phyloP scores from a whole-genome alignment of 768 basidiomycete species.

The Collybia nuda region DNA sequence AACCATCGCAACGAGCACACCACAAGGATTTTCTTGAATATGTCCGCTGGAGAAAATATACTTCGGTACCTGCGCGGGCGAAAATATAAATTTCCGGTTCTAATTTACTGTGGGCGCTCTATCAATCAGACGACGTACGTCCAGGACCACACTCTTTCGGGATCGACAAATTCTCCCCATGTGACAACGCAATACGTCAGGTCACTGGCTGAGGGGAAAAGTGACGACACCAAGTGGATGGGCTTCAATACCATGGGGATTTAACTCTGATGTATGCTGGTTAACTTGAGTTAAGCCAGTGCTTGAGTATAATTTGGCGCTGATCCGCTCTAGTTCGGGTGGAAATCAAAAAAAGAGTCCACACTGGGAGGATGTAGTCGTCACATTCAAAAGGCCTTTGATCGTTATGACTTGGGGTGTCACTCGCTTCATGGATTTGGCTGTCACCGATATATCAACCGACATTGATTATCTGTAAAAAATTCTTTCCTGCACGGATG shows the following conservation, averaged over 20 bases:
- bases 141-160: slow-evolving; percentile 12
- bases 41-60: slow-evolving; percentile 23
- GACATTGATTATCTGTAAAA: too few relatives aligned
- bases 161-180: slow-evolving; percentile 12
- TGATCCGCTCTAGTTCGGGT: too few relatives aligned
- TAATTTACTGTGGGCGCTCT: slow-evolving; percentile 18
- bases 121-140: slow-evolving; percentile 21
- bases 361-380: too few relatives aligned
- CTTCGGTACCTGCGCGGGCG: slow-evolving; percentile 23
- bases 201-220: neutral
- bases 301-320: too few relatives aligned
- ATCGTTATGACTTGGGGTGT: too few relatives aligned
- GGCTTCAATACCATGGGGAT: neutral
- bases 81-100: slow-evolving; percentile 15
- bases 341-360: too few relatives aligned
- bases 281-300: too few relatives aligned
- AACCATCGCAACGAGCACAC: slow-evolving; percentile 21
- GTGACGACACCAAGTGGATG: neutral
- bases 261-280: too few relatives aligned
- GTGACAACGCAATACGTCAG: slow-evolving; percentile 9
- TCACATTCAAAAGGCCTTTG: too few relatives aligned
- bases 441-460: too few relatives aligned
- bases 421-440: too few relatives aligned
- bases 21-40: slow-evolving; percentile 11
- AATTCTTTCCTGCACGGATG: too few relatives aligned